Base-by-base conservation (phyloP, 1,284 basidiomycete genomes). In the Cryptococcus sp. region DNA sequence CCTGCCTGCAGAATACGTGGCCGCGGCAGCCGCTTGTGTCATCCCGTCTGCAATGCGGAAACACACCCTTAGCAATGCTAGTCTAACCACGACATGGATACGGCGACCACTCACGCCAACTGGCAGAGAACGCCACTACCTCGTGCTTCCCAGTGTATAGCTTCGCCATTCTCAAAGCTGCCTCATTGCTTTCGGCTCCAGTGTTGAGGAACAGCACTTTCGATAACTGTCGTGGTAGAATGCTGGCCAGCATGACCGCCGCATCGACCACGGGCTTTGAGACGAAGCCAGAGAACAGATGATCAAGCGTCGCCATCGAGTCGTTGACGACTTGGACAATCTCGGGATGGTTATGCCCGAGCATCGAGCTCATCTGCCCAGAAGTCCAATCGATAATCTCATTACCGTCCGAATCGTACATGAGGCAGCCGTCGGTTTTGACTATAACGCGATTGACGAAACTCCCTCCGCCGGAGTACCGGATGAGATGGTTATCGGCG, bases 161-260 rank as follows among this genome's bases (percentile, higher is more conserved):
- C 60, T 76, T 74, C n/a, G 74, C 74, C 56, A 76, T 64, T 57
- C 67, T 70, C 45, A 76, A 55, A 3, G 74, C 74, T n/a, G 56
- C 54, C 55, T 74, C 74, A 54, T 68, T 71, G 6, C 64, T 67
- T 59, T 76, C 73, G 13, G 60, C 56, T 6, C 73, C 73, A 0
- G 74, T 74, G n/a, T 57, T 64, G 39, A 76, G 66, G 54, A 74
- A 72, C 25, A 71, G 61, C 52, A 63, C 63, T 54, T 65, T 65
- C 57, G 65, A 62, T 20, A 76, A 64, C 3, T 56, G 50, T 2
- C 50, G 54, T 0, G 74, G 73, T 5, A 69, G 57, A 22, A 73
- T 47, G 7, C 46, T 44, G 0, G 69, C 64, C 25, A 75, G 61
- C 5, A 56, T 52, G 23, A 57, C 61, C 19, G 69, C 68, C 11